A percentile compares a stretch with the other conserved stretches of the same genome.
phyloP scores from a whole-genome alignment of 2,329 filamentous ascomycete species.

The Fusarium caatingaense region DNA sequence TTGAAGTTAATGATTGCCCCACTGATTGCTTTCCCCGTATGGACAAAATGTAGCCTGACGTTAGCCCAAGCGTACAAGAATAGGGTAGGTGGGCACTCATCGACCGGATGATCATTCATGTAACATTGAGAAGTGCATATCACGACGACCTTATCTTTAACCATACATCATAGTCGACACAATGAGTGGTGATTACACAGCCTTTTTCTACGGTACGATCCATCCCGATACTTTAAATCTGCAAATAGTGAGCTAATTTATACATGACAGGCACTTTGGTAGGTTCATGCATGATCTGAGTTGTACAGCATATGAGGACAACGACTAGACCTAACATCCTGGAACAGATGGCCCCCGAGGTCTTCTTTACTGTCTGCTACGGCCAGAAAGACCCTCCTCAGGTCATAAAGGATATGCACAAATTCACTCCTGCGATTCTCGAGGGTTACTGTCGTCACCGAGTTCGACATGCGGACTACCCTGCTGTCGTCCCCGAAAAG shows the following conservation, averaged over 20 bases:
- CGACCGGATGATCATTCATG: background rate
- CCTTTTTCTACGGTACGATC: constrained; percentile 68
- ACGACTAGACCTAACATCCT: constrained; percentile 38
- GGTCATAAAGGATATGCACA: constrained; percentile 66
- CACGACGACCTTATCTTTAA: background rate
- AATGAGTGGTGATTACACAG: constrained; percentile 58
- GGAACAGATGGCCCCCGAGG: constrained; percentile 79
- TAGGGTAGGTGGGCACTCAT: constrained; percentile 30
- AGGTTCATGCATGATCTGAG: constrained; percentile 5
- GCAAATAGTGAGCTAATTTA: background rate
- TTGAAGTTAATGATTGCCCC: constrained; percentile 21
- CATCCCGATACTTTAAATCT: too few relatives aligned
- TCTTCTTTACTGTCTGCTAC: constrained; percentile 89
- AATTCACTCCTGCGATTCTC: constrained; percentile 79
- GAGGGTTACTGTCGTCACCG: constrained; percentile 76
- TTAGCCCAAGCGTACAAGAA: background rate
- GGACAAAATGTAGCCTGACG: background rate
- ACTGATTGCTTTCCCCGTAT: constrained; percentile 7
- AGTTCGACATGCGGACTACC: constrained; percentile 80
- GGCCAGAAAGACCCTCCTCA: constrained; percentile 62
- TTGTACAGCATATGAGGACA: background rate
- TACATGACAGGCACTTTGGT: constrained; percentile 51
- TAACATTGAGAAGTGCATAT: background rate
- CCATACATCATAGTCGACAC: constrained; percentile 19
- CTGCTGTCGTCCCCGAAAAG: constrained; percentile 73